Conservation (phyloP, 345 rosid species). For the Euphorbia peplus region DNA sequence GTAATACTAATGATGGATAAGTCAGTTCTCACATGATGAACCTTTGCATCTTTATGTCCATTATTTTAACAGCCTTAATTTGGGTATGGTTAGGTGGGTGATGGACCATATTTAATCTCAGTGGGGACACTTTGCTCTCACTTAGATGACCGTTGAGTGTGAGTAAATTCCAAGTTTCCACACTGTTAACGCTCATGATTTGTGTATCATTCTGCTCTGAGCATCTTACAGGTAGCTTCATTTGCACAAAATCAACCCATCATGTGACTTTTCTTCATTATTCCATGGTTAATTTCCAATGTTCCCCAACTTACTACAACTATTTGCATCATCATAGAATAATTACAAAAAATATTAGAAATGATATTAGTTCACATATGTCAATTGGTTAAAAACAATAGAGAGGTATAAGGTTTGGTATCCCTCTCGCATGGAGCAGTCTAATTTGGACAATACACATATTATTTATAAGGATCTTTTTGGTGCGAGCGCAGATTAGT, state of each 20-base stretch:
- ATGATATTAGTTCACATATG: too few species aligned
- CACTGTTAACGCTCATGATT: background rate
- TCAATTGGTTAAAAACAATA: too few species aligned
- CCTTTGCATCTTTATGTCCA: constrained; percentile 22
- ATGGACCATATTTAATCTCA: constrained; percentile 3
- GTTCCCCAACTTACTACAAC: background rate
- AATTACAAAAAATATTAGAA: too few species aligned
- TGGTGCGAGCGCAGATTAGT: too few species aligned
- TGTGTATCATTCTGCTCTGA: background rate
- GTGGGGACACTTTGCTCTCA: too few species aligned
- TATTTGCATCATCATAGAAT: background rate
- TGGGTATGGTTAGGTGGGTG: background rate
- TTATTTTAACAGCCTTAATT: background rate
- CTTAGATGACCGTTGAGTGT: background rate
- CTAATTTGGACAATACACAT: too few species aligned
- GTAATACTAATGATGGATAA: constrained; percentile 10
- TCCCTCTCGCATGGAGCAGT: too few species aligned
- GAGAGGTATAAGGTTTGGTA: too few species aligned
- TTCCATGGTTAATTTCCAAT: background rate
- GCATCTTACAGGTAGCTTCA: background rate
- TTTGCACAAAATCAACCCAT: background rate
- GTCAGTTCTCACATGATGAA: constrained; percentile 22
- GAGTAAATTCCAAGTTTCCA: background rate
- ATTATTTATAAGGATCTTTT: too few species aligned
- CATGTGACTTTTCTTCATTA: background rate